phyloP scores from a whole-genome alignment of 2,329 filamentous ascomycete species.

The Rutstroemia sydowiana region DNA sequence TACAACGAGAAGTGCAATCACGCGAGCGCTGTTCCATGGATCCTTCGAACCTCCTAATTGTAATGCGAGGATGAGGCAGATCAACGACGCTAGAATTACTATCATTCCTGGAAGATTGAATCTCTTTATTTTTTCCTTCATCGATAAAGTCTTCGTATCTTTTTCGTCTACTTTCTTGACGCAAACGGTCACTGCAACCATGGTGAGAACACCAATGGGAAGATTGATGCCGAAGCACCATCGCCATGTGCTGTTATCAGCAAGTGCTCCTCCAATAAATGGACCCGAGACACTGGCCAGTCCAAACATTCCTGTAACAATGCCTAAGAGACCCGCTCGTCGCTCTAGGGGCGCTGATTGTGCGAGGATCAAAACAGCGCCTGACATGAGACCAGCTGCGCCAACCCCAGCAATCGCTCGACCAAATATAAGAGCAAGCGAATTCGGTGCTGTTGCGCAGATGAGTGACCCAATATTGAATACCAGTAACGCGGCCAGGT shows the following conservation, averaged over 20 bases:
- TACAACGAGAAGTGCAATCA: slow-evolving; percentile 20
- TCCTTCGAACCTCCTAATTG: slow-evolving; percentile 30
- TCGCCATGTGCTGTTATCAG: slow-evolving; percentile 37
- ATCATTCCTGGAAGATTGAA: slow-evolving; percentile 11
- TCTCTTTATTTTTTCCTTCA: background rate
- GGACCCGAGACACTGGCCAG: slow-evolving; percentile 36
- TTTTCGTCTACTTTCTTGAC: background rate
- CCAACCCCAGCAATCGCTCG: slow-evolving; percentile 43
- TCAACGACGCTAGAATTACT: slow-evolving; percentile 27
- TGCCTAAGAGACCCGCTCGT: slow-evolving; percentile 2
- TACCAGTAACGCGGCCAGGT: too few relatives aligned
- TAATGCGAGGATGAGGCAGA: slow-evolving; percentile 30
- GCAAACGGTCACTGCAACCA: slow-evolving; percentile 6
- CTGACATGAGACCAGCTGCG: slow-evolving; percentile 39
- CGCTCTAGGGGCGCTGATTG: slow-evolving; percentile 32
- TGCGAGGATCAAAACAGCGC: slow-evolving; percentile 43
- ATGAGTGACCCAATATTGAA: too few relatives aligned
- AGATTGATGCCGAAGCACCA: slow-evolving; percentile 22
- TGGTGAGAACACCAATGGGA: slow-evolving; percentile 22
- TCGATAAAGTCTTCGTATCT: background rate
- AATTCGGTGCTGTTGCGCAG: too few relatives aligned
- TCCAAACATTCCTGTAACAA: slow-evolving; percentile 11
- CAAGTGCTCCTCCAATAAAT: slow-evolving; percentile 54
- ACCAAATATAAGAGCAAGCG: slow-evolving; percentile 34
- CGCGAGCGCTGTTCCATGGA: slow-evolving; percentile 24